Percentiles rank a stretch among this genome's conserved stretches.
Evolutionary conservation across 1,139 yeast species (phyloP).

Genomic region (Candida smagusa): DNA sequence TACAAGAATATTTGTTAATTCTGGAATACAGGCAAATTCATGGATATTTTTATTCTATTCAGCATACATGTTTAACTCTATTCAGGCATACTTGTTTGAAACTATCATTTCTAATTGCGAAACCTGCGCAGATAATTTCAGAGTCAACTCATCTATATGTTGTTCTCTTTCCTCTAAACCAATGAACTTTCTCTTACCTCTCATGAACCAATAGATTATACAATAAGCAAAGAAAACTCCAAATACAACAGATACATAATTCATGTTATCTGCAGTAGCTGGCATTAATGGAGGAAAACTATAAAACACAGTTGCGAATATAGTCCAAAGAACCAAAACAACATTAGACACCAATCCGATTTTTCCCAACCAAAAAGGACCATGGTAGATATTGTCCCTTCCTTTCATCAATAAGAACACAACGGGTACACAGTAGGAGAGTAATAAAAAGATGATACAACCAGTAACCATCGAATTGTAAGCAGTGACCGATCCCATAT

Average conservation of each 20-base stretch:
- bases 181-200: slow-evolving; percentile 34
- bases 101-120: slow-evolving; percentile 23
- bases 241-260: slow-evolving; percentile 42
- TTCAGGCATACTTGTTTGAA: slow-evolving; percentile 10
- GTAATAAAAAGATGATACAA: slow-evolving; percentile 33
- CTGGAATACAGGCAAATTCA: no score
- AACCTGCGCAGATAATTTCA: slow-evolving; percentile 26
- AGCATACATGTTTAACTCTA: not conserved
- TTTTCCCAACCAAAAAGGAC: slow-evolving; percentile 50
- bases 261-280: slow-evolving; percentile 42
- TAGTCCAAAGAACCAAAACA: slow-evolving; percentile 35
- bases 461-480: slow-evolving; percentile 40
- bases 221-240: slow-evolving; percentile 31
- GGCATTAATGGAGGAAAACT: slow-evolving; percentile 48
- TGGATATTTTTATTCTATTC: not conserved
- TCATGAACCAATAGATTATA: slow-evolving; percentile 34
- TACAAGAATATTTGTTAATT: no score
- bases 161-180: slow-evolving; percentile 24
- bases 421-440: slow-evolving; percentile 35
- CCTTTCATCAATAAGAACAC: slow-evolving; percentile 30
- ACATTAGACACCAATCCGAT: slow-evolving; percentile 20
- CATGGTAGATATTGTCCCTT: slow-evolving; percentile 33
- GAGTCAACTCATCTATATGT: slow-evolving; percentile 23
- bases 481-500: slow-evolving; percentile 42
- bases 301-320: slow-evolving; percentile 39